A percentile compares a stretch with the other conserved stretches of the same genome.
Evolutionary conservation across 2,329 filamentous ascomycete genomes (phyloP).

Genomic region (Fusarium subglutinans): DNA sequence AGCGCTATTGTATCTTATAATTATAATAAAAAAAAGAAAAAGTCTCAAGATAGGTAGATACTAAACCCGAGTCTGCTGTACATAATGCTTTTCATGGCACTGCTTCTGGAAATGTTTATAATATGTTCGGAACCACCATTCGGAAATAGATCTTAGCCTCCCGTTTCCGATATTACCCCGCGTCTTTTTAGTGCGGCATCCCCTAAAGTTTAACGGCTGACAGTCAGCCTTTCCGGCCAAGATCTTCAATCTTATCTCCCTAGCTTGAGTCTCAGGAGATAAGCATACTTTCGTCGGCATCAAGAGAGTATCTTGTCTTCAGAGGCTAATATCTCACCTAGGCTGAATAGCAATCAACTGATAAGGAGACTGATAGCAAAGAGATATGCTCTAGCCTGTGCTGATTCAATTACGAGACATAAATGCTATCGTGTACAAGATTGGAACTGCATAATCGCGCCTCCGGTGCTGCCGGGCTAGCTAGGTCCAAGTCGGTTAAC

Average conservation of each 20-base stretch:
- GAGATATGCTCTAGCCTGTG: neutral
- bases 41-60: rapidly evolving
- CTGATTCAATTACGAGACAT: neutral
- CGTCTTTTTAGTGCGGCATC: neutral
- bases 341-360: neutral
- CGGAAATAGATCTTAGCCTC: neutral
- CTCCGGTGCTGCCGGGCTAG: neutral
- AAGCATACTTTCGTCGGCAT: neutral
- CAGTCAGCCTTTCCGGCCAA: neutral
- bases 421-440: neutral
- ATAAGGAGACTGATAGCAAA: neutral
- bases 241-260: neutral
- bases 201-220: neutral
- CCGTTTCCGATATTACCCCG: neutral
- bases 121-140: neutral
- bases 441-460: neutral
- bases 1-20: rapidly evolving
- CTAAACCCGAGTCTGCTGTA: rapidly evolving
- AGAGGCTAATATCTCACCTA: neutral
- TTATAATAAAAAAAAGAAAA: rapidly evolving
- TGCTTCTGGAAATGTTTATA: neutral
- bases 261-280: neutral
- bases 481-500: too few relatives aligned
- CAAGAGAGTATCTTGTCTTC: rapidly evolving
- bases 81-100: rapidly evolving